A percentile compares a stretch with the other conserved stretches of the same genome.
Evolutionary conservation across 495 filamentous ascomycete genomes (phyloP).

Genomic region (Xylona heveae): DNA sequence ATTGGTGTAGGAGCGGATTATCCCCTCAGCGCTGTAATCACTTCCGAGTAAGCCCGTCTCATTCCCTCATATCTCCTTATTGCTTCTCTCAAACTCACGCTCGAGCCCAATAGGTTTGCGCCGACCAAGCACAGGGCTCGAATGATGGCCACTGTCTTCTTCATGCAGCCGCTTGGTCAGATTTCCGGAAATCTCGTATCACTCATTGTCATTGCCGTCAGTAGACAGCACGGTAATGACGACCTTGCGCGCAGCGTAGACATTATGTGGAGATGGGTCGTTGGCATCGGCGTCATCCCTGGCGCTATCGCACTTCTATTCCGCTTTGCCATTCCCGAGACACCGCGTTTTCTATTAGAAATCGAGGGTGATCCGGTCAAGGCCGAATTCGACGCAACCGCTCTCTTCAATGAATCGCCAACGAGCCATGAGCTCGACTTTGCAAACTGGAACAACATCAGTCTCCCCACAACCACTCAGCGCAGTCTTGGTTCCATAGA

Average conservation of each 20-base stretch:
- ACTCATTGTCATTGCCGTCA: slow-evolving; percentile 22
- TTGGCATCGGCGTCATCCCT: slow-evolving; percentile 37
- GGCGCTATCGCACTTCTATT: slow-evolving; percentile 34
- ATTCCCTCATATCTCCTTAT: not conserved
- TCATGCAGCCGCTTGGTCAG: slow-evolving; percentile 45
- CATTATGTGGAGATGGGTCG: slow-evolving; percentile 35
- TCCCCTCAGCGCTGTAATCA: slow-evolving; percentile 36
- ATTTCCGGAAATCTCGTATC: slow-evolving; percentile 34
- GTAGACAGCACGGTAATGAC: slow-evolving; percentile 7
- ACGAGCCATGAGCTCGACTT: not conserved
- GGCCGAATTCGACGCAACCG: slow-evolving; percentile 6
- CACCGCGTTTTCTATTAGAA: slow-evolving; percentile 32
- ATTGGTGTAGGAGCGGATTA: slow-evolving; percentile 31
- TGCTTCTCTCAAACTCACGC: not conserved
- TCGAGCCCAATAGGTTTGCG: slow-evolving; percentile 23
- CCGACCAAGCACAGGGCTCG: slow-evolving; percentile 31
- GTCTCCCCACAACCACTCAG: no score
- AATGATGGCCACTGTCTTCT: slow-evolving; percentile 46
- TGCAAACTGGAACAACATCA: no score
- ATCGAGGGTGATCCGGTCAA: slow-evolving; percentile 18
- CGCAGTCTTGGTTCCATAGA: no score
- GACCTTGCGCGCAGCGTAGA: slow-evolving; percentile 12
- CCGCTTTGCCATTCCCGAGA: slow-evolving; percentile 40
- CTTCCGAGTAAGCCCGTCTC: slow-evolving; percentile 25
- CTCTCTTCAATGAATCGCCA: not conserved